Evolutionary conservation across 495 filamentous ascomycete species (phyloP).

Genomic region (Aspergillus conjunctus): DNA sequence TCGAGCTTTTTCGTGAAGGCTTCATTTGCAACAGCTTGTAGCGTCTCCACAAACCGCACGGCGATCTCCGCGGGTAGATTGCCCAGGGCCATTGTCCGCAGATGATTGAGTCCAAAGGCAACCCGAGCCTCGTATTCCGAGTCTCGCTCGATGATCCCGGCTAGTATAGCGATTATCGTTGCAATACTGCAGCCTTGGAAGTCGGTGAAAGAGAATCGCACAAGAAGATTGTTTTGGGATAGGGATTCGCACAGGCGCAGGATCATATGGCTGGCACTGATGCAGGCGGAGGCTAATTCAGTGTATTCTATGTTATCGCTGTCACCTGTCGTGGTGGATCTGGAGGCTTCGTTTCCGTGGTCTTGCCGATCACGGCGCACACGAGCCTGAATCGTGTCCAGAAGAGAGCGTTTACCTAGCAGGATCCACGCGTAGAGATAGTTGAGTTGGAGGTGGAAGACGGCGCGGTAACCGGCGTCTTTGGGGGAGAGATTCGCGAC

Average conservation of each 20-base stretch:
- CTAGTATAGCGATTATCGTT: conserved; percentile 31
- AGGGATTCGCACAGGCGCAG: conserved; percentile 28
- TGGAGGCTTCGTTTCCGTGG: not conserved
- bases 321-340: no score
- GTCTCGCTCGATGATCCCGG: conserved; percentile 31
- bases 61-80: conserved; percentile 30
- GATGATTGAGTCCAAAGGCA: conserved; percentile 25
- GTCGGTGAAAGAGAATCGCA: conserved; percentile 39
- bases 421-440: conserved; percentile 29
- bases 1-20: no score
- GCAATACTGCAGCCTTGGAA: conserved; percentile 38
- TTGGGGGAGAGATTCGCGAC: no score
- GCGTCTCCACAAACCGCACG: conserved; percentile 30
- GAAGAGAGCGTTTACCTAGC: conserved; percentile 27
- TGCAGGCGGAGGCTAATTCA: conserved; percentile 19
- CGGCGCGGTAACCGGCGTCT: conserved; percentile 24
- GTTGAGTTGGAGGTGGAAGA: not conserved
- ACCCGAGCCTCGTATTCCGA: conserved; percentile 26
- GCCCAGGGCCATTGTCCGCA: conserved; percentile 29
- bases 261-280: conserved; percentile 26
- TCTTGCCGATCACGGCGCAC: not conserved
- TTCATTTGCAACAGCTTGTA: conserved; percentile 30
- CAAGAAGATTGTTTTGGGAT: no score
- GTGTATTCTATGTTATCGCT: not conserved
- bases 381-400: conserved; percentile 21